Evolutionary conservation across 2,329 filamentous ascomycete genomes (phyloP), one percentile per base, ranked within the genome.

Genomic region (Cladosporium halotolerans): DNA sequence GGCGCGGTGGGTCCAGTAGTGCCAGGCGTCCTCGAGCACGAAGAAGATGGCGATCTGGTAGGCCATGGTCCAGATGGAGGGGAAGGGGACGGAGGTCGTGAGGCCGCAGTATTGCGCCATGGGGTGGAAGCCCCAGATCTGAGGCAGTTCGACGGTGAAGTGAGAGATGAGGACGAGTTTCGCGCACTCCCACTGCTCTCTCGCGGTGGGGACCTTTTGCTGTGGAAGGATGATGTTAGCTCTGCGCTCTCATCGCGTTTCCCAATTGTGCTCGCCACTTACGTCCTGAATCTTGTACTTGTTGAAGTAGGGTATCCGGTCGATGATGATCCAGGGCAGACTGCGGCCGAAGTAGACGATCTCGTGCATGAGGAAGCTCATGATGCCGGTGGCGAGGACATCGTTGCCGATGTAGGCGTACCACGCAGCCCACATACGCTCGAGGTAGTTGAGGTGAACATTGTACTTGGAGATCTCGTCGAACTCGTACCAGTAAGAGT

Each of bases 61-160:
- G 60, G 86, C 86, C 79, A 99, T 97, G 66, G 85, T 96, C 75
- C 80, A 86, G 61, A 85, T 65, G 10, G 86, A 78, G 33, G 93
- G 93, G 78, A 99, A 99, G 9, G 92, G 93, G 45, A 96, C 88
- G 57, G 83, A 82, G 60, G 88, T 96, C 55, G 85, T 79, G 73
- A 99, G 86, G 65, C 93, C 93, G 70, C 89, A 91, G 74, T 83
- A 95, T 69, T 91, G 89, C 55, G 92, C 92, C 78, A 96, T 83
- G 31, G 93, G 93, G 77, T 99, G 93, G 81, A 99, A 99, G 65
- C 97, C 82, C 92, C 92, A 97, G 72, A 97, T 97, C 74, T 97
- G 93, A 57, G 93, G 93, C 36, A 99, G 82, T 74, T 99, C 93
- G 71, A 96, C 93, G 61, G 93, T 97, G 74, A 97, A 95, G 73